Conservation (phyloP, 148 eudicot genomes). For the Selenicereus undatus region DNA sequence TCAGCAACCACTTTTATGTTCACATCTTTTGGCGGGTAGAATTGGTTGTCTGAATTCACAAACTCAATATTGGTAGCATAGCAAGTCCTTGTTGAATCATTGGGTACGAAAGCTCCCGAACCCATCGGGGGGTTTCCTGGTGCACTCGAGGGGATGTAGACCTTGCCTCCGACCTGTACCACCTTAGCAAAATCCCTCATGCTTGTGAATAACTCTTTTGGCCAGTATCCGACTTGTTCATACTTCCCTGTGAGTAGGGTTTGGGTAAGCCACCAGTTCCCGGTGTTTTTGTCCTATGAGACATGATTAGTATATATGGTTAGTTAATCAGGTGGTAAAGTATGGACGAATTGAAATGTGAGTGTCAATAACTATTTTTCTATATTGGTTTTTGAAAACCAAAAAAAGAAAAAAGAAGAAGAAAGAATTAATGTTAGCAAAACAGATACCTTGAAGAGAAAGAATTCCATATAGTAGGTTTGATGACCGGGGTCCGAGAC, state of each 20-base stretch:
- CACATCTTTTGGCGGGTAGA: slow-evolving; percentile 7
- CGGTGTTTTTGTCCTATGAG: slow-evolving; percentile 14
- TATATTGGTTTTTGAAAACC: not conserved
- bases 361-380: not conserved
- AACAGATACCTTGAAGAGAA: slow-evolving; percentile 13
- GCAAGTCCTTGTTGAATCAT: slow-evolving; percentile 16
- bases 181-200: slow-evolving; percentile 8
- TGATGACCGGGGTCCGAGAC: slow-evolving; percentile 15
- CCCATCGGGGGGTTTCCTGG: slow-evolving; percentile 8
- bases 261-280: slow-evolving; percentile 24
- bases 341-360: too few species aligned
- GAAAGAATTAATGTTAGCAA: too few species aligned
- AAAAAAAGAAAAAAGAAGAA: not conserved
- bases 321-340: not conserved
- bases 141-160: not conserved
- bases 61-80: slow-evolving; percentile 19
- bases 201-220: slow-evolving; percentile 15
- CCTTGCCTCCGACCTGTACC: slow-evolving; percentile 28
- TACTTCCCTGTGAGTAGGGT: not conserved
- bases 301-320: not conserved
- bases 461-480: slow-evolving; percentile 8
- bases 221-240: slow-evolving; percentile 30
- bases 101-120: not conserved
- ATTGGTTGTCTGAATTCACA: not conserved
- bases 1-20: not conserved